A percentile compares a stretch with the other conserved stretches of the same genome.
phyloP scores from a whole-genome alignment of 1,284 basidiomycete genomes.

The Cutaneotrichosporon sp. region DNA sequence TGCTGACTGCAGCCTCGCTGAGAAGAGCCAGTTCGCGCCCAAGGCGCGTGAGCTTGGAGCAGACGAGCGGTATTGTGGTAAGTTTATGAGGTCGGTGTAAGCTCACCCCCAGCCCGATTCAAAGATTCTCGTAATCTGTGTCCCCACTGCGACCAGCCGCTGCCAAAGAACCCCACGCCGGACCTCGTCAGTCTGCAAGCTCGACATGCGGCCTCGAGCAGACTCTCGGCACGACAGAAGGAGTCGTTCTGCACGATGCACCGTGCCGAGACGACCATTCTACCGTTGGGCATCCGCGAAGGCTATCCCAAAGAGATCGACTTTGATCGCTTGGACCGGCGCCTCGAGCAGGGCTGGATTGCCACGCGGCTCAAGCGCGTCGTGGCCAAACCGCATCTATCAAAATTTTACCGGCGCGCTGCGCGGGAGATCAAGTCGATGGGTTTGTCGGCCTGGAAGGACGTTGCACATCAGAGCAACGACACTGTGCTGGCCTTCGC shows the following conservation, averaged over 20 bases:
- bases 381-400: slow-evolving; percentile 20
- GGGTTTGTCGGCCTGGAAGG: slow-evolving; percentile 27
- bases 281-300: slow-evolving; percentile 35
- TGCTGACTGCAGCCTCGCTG: not conserved
- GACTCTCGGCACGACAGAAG: not conserved
- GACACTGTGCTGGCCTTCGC: slow-evolving; percentile 13
- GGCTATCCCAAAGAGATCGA: slow-evolving; percentile 37
- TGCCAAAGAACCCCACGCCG: slow-evolving; percentile 20
- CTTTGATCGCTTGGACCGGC: slow-evolving; percentile 23
- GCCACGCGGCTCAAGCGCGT: slow-evolving; percentile 25
- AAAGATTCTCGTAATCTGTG: slow-evolving; percentile 5
- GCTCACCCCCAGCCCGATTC: not conserved
- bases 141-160: slow-evolving; percentile 25
- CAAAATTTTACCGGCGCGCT: slow-evolving; percentile 20
- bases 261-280: slow-evolving; percentile 30
- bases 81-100: not conserved
- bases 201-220: not conserved
- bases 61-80: slow-evolving; percentile 7
- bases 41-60: not conserved
- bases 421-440: slow-evolving; percentile 17
- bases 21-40: not conserved
- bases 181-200: slow-evolving; percentile 10
- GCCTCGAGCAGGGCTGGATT: slow-evolving; percentile 29
- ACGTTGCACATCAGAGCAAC: slow-evolving; percentile 15
- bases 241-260: slow-evolving; percentile 36